phyloP scores from a whole-genome alignment of 306 rosid genomes.

The Notholithocarpus densiflorus region DNA sequence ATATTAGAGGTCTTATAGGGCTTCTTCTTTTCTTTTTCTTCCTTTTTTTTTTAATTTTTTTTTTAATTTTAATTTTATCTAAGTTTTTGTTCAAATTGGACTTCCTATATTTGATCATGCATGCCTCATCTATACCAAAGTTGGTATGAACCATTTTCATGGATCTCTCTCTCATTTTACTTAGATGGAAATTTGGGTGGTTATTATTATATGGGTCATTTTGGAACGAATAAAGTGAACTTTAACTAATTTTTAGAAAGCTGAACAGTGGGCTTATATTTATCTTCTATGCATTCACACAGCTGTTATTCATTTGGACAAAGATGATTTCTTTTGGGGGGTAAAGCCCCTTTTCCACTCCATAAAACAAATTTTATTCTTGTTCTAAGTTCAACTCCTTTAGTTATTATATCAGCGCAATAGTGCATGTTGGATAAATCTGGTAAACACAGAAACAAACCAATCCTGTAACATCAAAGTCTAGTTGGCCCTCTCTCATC shows the following conservation, averaged over 20 bases:
- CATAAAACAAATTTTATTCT: background rate
- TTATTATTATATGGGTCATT: constrained; percentile 24
- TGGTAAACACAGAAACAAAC: constrained; percentile 9
- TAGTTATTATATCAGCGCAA: background rate
- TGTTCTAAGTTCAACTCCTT: background rate
- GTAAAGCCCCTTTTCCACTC: background rate
- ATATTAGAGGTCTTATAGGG: background rate
- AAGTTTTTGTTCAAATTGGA: no score
- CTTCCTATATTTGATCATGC: no score
- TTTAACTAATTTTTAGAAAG: constrained; percentile 28
- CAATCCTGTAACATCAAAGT: constrained; percentile 17
- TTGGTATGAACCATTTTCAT: constrained; percentile 25
- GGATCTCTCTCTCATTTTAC: background rate
- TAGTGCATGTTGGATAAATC: constrained; percentile 12
- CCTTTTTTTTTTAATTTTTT: no score
- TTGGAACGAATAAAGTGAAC: constrained; percentile 7
- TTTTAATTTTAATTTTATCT: no score
- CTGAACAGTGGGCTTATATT: constrained; percentile 4
- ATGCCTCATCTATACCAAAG: background rate
- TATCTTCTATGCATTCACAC: constrained; percentile 27
- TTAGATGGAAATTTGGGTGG: constrained; percentile 5
- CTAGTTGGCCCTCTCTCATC: constrained; percentile 2
- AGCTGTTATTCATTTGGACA: constrained; percentile 28
- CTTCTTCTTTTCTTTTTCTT: no score
- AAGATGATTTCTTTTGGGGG: constrained; percentile 7